Conservation (phyloP, 176 grass and related monocot genomes). For the barley (Hordeum vulgare) region DNA sequence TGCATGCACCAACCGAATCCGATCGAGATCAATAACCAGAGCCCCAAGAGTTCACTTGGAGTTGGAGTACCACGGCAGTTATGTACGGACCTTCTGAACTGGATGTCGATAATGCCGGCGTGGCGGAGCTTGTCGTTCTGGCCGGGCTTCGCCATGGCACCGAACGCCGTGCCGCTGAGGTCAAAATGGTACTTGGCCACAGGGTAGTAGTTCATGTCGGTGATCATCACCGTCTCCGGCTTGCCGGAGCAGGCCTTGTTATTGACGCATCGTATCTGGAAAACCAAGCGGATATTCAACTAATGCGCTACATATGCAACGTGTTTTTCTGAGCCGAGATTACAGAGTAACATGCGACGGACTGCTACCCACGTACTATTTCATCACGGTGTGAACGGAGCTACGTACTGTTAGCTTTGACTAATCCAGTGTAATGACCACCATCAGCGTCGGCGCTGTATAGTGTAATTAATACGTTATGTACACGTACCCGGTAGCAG, state of each 20-base stretch:
- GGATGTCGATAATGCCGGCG: conserved; percentile 53
- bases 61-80: no score
- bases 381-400: neutral
- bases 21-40: neutral
- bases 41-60: neutral
- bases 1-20: neutral
- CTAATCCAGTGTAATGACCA: neutral
- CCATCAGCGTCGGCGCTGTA: neutral
- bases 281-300: neutral
- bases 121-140: conserved; percentile 42
- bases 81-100: conserved; percentile 46
- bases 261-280: conserved; percentile 29
- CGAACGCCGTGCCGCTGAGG: conserved; percentile 63
- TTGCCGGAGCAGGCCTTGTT: conserved; percentile 51
- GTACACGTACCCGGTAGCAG: conserved; percentile 40
- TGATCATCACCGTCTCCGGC: conserved; percentile 49
- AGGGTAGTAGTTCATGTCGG: conserved; percentile 59
- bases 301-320: neutral
- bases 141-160: conserved; percentile 40
- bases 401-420: neutral
- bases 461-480: neutral
- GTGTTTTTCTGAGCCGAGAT: neutral
- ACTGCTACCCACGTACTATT: neutral
- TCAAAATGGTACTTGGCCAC: conserved; percentile 51
- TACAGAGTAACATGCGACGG: neutral